Conservation (phyloP, 2,329 filamentous ascomycete species). For the Canariomyces notabilis region DNA sequence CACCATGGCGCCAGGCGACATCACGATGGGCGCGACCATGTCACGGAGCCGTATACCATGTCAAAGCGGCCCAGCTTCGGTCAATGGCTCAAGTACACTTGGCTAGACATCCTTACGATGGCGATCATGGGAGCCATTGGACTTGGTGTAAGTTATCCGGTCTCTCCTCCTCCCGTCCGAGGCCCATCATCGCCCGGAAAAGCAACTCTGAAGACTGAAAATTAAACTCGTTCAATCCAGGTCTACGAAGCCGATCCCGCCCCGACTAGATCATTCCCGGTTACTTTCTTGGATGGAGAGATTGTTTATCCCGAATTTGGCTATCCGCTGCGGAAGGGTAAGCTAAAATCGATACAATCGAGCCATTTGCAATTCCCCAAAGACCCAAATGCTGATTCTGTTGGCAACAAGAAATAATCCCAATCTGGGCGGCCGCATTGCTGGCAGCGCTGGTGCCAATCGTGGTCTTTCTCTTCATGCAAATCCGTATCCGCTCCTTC, state of each 20-base stretch:
- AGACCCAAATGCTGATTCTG: too few relatives aligned
- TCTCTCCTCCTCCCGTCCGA: neutral
- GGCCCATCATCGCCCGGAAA: too few relatives aligned
- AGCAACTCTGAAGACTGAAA: too few relatives aligned
- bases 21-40: too few relatives aligned
- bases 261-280: slow-evolving; percentile 63
- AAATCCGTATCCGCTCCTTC: slow-evolving; percentile 63
- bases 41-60: slow-evolving; percentile 25
- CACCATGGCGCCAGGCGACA: too few relatives aligned
- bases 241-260: slow-evolving; percentile 61
- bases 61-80: slow-evolving; percentile 53
- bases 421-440: slow-evolving; percentile 65
- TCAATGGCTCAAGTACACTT: slow-evolving; percentile 64
- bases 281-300: slow-evolving; percentile 61
- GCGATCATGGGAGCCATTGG: slow-evolving; percentile 59
- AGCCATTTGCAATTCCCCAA: too few relatives aligned
- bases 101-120: slow-evolving; percentile 66
- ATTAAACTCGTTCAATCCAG: slow-evolving; percentile 32
- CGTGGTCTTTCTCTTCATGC: slow-evolving; percentile 57
- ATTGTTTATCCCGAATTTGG: slow-evolving; percentile 67
- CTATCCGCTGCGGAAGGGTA: slow-evolving; percentile 64
- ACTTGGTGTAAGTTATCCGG: slow-evolving; percentile 51
- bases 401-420: slow-evolving; percentile 65
- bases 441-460: slow-evolving; percentile 61
- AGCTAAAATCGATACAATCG: too few relatives aligned